These are phyloP conservation scores for Alternaria novae-zelandiae DNA, from an alignment of 2,329 filamentous ascomycete species.

Conservation along the genomic window DNA sequence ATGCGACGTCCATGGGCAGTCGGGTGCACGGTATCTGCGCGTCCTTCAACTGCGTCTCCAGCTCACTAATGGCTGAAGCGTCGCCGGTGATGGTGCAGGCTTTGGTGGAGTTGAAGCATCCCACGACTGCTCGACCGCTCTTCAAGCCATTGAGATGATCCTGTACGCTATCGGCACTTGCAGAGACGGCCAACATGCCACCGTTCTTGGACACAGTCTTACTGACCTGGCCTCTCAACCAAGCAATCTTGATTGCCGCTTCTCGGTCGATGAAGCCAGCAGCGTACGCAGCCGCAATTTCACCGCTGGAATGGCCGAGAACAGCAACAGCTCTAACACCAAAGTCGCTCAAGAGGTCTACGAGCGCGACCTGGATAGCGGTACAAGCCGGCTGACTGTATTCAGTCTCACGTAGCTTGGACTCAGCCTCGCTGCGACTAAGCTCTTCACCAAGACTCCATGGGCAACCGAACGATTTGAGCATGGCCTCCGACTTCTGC, in stretches of 20 bases:
- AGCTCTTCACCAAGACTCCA: constrained; percentile 8
- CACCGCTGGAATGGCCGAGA: constrained; percentile 29
- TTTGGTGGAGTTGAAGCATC: constrained; percentile 48
- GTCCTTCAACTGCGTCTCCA: constrained; percentile 10
- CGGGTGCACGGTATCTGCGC: constrained; percentile 8
- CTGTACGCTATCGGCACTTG: not conserved
- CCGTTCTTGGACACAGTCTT: constrained; percentile 4
- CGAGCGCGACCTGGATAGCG: constrained; percentile 26
- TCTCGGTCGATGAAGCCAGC: constrained; percentile 3
- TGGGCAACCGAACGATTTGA: constrained; percentile 7
- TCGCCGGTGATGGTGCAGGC: constrained; percentile 57
- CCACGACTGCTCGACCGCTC: constrained; percentile 2
- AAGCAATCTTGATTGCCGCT: constrained; percentile 10
- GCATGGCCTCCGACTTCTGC: constrained; percentile 9
- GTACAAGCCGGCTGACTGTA: constrained; percentile 26
- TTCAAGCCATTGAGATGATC: not conserved
- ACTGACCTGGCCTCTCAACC: constrained; percentile 6
- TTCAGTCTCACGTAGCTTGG: constrained; percentile 6
- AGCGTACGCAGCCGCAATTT: constrained; percentile 30
- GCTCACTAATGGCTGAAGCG: constrained; percentile 45
- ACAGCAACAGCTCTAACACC: constrained; percentile 15
- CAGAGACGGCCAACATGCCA: constrained; percentile 8
- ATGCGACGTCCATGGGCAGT: constrained; percentile 25
- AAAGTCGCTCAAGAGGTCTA: constrained; percentile 20
- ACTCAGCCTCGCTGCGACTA: not conserved